phyloP scores from a whole-genome alignment of 371 early-diverging fungal genomes.

The Parasitella parasitica region DNA sequence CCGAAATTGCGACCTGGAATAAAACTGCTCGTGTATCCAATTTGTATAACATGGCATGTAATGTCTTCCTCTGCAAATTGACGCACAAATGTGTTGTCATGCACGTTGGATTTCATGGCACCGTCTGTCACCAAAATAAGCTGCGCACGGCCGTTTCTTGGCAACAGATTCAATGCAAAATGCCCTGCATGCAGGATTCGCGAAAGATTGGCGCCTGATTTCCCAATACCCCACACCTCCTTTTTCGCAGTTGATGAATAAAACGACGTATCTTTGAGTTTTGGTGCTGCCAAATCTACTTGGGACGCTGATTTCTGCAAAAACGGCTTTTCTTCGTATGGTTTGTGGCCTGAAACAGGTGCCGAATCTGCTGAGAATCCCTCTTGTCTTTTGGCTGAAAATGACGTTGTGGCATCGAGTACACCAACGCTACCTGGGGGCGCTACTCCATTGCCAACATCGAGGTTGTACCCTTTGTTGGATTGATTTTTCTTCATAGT shows the following conservation, averaged over 20 bases:
- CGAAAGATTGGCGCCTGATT: slow-evolving; percentile 60
- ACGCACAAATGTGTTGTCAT: slow-evolving; percentile 57
- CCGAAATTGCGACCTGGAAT: slow-evolving; percentile 83
- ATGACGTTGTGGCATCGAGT: slow-evolving; percentile 27
- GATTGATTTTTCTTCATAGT: slow-evolving; percentile 38
- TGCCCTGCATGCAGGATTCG: slow-evolving; percentile 72
- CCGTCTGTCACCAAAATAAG: slow-evolving; percentile 89
- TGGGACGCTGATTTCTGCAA: not conserved
- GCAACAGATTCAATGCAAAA: slow-evolving; percentile 72
- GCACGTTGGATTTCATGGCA: slow-evolving; percentile 67
- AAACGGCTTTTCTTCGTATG: not conserved
- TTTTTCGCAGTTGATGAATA: slow-evolving; percentile 33
- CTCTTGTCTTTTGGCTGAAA: not conserved
- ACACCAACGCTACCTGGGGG: slow-evolving; percentile 14
- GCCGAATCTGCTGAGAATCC: not conserved
- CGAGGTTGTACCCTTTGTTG: slow-evolving; percentile 50
- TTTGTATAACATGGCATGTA: slow-evolving; percentile 80
- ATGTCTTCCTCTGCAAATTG: slow-evolving; percentile 71
- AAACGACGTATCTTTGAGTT: slow-evolving; percentile 13
- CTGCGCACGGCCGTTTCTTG: slow-evolving; percentile 67
- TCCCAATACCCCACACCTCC: slow-evolving; percentile 63
- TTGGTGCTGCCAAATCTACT: not conserved
- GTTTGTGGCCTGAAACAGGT: not conserved
- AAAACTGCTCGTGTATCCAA: slow-evolving; percentile 76
- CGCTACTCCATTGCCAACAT: slow-evolving; percentile 44